Evolutionary conservation across 495 filamentous ascomycete genomes (phyloP).

Genomic region (Poronia punctata): DNA sequence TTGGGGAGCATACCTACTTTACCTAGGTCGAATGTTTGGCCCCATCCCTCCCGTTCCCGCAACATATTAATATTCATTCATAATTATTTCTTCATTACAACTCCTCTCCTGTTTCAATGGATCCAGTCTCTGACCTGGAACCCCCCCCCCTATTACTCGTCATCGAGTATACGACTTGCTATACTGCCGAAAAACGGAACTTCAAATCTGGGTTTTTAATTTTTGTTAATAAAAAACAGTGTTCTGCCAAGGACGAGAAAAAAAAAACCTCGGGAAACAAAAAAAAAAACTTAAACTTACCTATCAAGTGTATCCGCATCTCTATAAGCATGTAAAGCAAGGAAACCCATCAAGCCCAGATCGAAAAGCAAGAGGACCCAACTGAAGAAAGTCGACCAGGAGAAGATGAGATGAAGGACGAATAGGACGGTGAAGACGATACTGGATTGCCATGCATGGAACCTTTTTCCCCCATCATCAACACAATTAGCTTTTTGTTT

Average conservation of each 20-base stretch:
- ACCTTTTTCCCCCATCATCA: constrained; percentile 48
- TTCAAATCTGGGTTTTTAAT: constrained; percentile 50
- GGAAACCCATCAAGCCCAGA: constrained; percentile 65
- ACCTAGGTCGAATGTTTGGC: too few species aligned
- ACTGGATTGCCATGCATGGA: constrained; percentile 92
- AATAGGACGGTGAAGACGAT: constrained; percentile 82
- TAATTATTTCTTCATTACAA: too few species aligned
- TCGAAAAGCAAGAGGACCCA: constrained; percentile 77
- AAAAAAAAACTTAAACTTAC: constrained; percentile 26
- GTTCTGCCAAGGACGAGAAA: too few species aligned
- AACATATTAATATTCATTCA: too few species aligned
- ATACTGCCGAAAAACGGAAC: constrained; percentile 80
- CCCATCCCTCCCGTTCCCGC: too few species aligned
- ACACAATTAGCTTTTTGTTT: constrained; percentile 10
- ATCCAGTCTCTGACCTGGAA: too few species aligned
- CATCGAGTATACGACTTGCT: constrained; percentile 86
- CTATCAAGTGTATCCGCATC: constrained; percentile 91
- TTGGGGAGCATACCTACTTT: too few species aligned
- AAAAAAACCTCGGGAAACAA: too few species aligned
- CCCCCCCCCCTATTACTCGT: too few species aligned
- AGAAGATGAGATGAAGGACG: constrained; percentile 77
- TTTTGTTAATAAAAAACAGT: constrained; percentile 4
- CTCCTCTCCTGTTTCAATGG: too few species aligned
- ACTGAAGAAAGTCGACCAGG: constrained; percentile 74
- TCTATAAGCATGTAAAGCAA: constrained; percentile 71